Base-by-base conservation (phyloP, 768 basidiomycete genomes). In the Mycena maculata region DNA sequence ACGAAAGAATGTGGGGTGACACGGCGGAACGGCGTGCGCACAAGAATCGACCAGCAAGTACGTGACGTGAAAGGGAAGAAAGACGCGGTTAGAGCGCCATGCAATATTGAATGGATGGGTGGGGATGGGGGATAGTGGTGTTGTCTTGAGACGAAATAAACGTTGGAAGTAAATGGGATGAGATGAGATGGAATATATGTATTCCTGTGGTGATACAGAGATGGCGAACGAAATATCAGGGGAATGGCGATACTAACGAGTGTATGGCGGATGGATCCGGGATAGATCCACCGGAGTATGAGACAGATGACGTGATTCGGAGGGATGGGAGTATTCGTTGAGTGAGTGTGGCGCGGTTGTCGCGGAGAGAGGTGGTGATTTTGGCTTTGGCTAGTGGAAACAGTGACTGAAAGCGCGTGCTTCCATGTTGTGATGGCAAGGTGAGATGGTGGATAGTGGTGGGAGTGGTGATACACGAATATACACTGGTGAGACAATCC, bases 401-500 rank as follows among this genome's bases (percentile, higher is more conserved):
- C 67, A 63, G 57, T 59, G 54, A 25, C 25, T 28, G 4, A 39
- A 45, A 48, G 25, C 22, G 31, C 28, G 25, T 48, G 33, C 41
- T 31, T 65, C 42, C 18, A 33, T 42, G n/a, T n/a, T n/a, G 53
- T 60, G 44, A 49, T 60, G 53, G 52, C 65, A 61, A 18, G 52
- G 49, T 53, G 54, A 63, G 49, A 33, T 41, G 60, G 30, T 4
- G 23, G 60, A 27, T 52, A 52, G 48, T 56, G 57, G 42, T 30
- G 36, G 65, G 48, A 22, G 52, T 71, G 69, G 47, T 71, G 69
- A 47, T 71, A 71, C 69, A 71, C 59, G 65, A 70, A 67, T 70
- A 64, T 71, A 71, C 69, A 71, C 61, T 71, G 69, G 36, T 70
- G 53, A 41, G 63, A 71, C 65, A 71, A 67, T 67, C 69, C 68